Percentiles rank a stretch among this genome's conserved stretches.
Conservation (phyloP, 768 basidiomycete species). For the Lactarius akahatsu region DNA sequence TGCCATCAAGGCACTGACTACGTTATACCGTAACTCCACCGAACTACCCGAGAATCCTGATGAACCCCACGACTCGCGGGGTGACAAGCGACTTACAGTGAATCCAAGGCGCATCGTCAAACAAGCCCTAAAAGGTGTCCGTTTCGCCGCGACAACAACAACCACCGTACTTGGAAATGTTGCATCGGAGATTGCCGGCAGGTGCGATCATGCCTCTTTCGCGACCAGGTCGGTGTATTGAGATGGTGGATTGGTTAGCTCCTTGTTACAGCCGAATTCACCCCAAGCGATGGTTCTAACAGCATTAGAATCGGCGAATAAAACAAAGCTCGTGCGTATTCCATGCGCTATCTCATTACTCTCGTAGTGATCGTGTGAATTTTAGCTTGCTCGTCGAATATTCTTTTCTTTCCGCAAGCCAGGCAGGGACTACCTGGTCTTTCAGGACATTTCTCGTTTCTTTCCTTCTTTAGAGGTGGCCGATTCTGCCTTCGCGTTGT, state of each 20-base stretch:
- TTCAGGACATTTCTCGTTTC: conserved; percentile 68
- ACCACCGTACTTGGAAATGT: conserved; percentile 72
- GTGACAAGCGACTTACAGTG: conserved; percentile 40
- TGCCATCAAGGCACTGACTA: conserved; percentile 66
- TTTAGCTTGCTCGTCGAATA: conserved; percentile 74
- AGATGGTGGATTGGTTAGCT: conserved; percentile 38
- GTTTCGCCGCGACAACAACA: conserved; percentile 72
- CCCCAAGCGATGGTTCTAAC: conserved; percentile 78
- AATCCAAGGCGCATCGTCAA: conserved; percentile 66
- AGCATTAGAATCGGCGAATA: conserved; percentile 77
- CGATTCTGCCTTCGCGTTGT: conserved; percentile 62
- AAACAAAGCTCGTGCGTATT: conserved; percentile 59
- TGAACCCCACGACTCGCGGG: conserved; percentile 47
- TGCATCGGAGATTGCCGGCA: conserved; percentile 58
- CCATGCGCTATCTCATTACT: conserved; percentile 3
- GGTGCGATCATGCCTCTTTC: conserved; percentile 32
- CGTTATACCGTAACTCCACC: conserved; percentile 74
- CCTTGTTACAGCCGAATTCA: conserved; percentile 86
- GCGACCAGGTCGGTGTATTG: neutral
- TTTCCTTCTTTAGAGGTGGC: conserved; percentile 70
- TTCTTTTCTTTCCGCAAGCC: conserved; percentile 81
- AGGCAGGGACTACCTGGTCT: conserved; percentile 54
- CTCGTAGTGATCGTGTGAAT: conserved; percentile 4
- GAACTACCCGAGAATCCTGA: conserved; percentile 70
- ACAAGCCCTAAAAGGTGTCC: conserved; percentile 68